phyloP scores from a whole-genome alignment of 169 alveolate genomes.

The Miamiensis avidus region DNA sequence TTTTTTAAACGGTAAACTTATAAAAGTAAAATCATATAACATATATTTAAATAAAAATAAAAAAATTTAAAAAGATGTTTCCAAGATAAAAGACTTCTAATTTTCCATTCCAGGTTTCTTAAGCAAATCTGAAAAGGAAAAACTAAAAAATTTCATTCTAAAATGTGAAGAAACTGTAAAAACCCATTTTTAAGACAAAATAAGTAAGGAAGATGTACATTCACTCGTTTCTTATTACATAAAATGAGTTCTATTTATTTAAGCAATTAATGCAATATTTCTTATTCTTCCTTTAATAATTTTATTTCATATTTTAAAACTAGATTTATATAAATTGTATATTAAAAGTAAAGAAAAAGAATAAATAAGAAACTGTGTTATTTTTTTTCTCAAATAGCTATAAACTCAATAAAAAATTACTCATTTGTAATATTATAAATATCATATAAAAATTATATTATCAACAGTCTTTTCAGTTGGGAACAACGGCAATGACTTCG shows the following conservation, averaged over 20 bases:
- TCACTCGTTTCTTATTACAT: background rate
- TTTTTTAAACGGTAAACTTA: constrained; percentile 5
- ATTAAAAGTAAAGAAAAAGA: background rate
- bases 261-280: too few relatives aligned
- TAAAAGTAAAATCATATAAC: background rate
- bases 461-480: background rate
- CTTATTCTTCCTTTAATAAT: background rate
- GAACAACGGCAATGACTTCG: constrained; percentile 48
- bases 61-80: background rate
- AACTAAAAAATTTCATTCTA: too few relatives aligned
- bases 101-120: constrained; percentile 6
- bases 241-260: too few relatives aligned
- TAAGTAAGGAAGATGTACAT: background rate
- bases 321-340: too few relatives aligned
- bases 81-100: constrained; percentile 14
- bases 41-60: background rate
- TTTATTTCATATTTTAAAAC: too few relatives aligned
- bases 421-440: background rate
- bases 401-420: background rate
- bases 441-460: too few relatives aligned
- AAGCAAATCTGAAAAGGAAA: constrained; percentile 6
- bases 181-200: background rate
- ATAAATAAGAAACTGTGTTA: background rate
- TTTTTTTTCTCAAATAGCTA: too few relatives aligned
- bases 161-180: background rate